Percentiles rank a stretch among this genome's conserved stretches.
Evolutionary conservation across 257 asterid species (phyloP).

Genomic region (Solanum paucissectum): DNA sequence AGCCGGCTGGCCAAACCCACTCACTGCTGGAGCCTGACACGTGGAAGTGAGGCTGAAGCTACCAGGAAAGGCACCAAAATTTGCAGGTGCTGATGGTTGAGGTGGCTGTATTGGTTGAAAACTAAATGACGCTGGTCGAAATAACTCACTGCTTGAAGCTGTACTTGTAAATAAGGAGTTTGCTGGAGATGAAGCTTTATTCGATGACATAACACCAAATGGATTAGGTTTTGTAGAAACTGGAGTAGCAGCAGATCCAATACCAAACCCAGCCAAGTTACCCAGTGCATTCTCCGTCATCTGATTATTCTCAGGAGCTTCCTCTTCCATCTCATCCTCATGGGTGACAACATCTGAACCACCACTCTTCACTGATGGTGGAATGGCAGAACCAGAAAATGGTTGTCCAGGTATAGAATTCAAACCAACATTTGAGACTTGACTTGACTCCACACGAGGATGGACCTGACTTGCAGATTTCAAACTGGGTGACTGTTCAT

Average conservation of each 20-base stretch:
- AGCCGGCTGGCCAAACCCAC: slow-evolving; percentile 80
- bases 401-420: slow-evolving; percentile 19
- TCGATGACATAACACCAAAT: slow-evolving; percentile 40
- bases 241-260: slow-evolving; percentile 41
- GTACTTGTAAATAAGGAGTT: slow-evolving; percentile 31
- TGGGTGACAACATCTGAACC: slow-evolving; percentile 27
- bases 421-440: slow-evolving; percentile 18
- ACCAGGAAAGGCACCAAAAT: slow-evolving; percentile 11
- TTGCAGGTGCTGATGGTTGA: slow-evolving; percentile 33
- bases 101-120: slow-evolving; percentile 51
- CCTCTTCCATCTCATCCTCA: slow-evolving; percentile 99
- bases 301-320: slow-evolving; percentile 67
- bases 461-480: slow-evolving; percentile 27
- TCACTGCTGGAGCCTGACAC: slow-evolving; percentile 35
- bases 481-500: slow-evolving; percentile 16
- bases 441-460: slow-evolving; percentile 15
- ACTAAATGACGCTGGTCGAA: slow-evolving; percentile 85
- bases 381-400: slow-evolving; percentile 11
- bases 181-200: slow-evolving; percentile 24
- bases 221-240: slow-evolving; percentile 47
- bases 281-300: slow-evolving; percentile 37
- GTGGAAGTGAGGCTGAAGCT: slow-evolving; percentile 35
- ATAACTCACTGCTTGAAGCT: slow-evolving; percentile 51
- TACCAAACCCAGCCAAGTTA: slow-evolving; percentile 61
- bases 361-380: slow-evolving; percentile 15